These are phyloP conservation scores for Hemisphaericaspora xylanilytica DNA, from an alignment of 1,139 yeast genomes.

Conservation along the genomic window DNA sequence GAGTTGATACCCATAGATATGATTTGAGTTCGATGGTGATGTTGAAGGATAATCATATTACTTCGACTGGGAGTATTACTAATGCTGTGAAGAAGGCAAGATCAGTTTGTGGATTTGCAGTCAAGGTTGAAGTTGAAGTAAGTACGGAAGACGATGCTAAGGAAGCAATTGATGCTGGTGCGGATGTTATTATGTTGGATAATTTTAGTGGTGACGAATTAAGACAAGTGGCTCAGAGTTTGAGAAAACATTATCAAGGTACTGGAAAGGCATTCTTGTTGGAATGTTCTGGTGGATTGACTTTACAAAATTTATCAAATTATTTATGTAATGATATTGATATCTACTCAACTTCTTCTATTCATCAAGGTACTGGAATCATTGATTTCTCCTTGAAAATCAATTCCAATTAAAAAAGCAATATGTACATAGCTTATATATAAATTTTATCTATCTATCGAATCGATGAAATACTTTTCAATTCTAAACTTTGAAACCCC, in stretches of 20 bases:
- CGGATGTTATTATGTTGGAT: slow-evolving; percentile 94
- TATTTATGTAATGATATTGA: slow-evolving; percentile 81
- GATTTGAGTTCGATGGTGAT: slow-evolving; percentile 93
- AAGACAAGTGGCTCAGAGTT: slow-evolving; percentile 58
- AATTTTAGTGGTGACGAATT: slow-evolving; percentile 73
- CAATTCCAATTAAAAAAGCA: slow-evolving; percentile 22
- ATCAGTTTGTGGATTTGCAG: slow-evolving; percentile 80
- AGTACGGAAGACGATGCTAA: slow-evolving; percentile 79
- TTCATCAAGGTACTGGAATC: slow-evolving; percentile 84
- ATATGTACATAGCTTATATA: not conserved
- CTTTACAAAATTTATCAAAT: slow-evolving; percentile 59
- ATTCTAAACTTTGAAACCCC: slow-evolving; percentile 41
- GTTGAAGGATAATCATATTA: slow-evolving; percentile 92
- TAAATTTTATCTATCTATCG: slow-evolving; percentile 19
- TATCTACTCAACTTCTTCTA: slow-evolving; percentile 87
- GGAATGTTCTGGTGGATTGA: slow-evolving; percentile 92
- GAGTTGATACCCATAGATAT: slow-evolving; percentile 89
- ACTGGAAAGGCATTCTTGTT: slow-evolving; percentile 55
- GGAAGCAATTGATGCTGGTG: slow-evolving; percentile 93
- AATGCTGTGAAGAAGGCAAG: slow-evolving; percentile 77
- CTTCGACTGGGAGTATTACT: slow-evolving; percentile 90
- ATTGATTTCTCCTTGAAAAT: slow-evolving; percentile 86
- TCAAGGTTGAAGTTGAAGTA: slow-evolving; percentile 91
- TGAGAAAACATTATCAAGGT: slow-evolving; percentile 59
- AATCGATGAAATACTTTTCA: slow-evolving; percentile 41